Percentiles rank a stretch among this genome's conserved stretches.
Evolutionary conservation across 192 early-diverging fungal genomes (phyloP).

Genomic region (Coemansia sp.): DNA sequence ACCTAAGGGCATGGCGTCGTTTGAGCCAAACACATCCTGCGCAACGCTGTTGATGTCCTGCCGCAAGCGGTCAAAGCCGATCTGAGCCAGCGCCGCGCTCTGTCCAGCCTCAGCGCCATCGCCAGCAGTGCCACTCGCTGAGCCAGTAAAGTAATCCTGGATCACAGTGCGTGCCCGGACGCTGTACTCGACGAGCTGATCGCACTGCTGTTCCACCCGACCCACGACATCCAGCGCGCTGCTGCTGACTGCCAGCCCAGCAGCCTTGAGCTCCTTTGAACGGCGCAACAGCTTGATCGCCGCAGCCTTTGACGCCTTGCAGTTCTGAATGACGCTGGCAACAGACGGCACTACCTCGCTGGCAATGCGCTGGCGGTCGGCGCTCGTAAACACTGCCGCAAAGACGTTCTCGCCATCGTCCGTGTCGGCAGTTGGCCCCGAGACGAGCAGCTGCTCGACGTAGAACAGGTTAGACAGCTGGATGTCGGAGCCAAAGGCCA

Average conservation of each 20-base stretch:
- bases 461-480: conserved; percentile 62
- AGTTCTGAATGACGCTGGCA: conserved; percentile 32
- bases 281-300: conserved; percentile 71
- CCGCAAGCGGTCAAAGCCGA: conserved; percentile 7
- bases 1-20: conserved; percentile 19
- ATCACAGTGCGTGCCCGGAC: conserved; percentile 14
- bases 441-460: conserved; percentile 36
- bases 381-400: conserved; percentile 6
- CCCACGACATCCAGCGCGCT: conserved; percentile 12
- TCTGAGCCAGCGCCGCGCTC: not conserved
- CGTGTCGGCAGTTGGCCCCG: not conserved
- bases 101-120: not conserved
- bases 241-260: conserved; percentile 6
- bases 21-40: conserved; percentile 38
- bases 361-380: conserved; percentile 21
- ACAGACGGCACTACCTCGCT: conserved; percentile 43
- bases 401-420: not conserved
- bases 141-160: conserved; percentile 16
- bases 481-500: conserved; percentile 72
- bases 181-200: conserved; percentile 23
- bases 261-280: conserved; percentile 58
- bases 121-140: not conserved
- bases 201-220: conserved; percentile 12
- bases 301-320: conserved; percentile 61
- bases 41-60: conserved; percentile 27